Percentiles rank a stretch among this genome's conserved stretches.
Conservation (phyloP, 768 basidiomycete genomes). For the Tephrocybe sp. region DNA sequence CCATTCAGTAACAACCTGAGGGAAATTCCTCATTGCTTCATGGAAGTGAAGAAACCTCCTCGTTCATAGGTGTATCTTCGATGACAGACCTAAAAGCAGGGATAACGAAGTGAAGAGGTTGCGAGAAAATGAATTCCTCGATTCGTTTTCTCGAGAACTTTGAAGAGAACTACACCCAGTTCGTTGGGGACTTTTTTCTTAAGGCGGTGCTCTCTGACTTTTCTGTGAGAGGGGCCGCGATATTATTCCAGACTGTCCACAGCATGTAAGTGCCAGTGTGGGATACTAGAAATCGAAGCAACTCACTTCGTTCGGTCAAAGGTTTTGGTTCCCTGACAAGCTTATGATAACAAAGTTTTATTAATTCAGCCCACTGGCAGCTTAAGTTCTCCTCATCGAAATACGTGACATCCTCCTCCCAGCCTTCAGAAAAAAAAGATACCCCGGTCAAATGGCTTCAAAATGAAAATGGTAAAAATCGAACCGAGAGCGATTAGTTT, state of each 20-base stretch:
- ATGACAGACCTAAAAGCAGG: slow-evolving; percentile 16
- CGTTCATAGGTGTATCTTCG: slow-evolving; percentile 15
- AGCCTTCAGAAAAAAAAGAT: slow-evolving; percentile 10
- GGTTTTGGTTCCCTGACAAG: slow-evolving; percentile 11
- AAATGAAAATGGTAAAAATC: not conserved
- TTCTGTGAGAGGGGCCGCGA: slow-evolving; percentile 12
- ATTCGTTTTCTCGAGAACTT: slow-evolving; percentile 13
- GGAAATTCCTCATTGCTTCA: slow-evolving; percentile 9
- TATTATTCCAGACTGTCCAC: slow-evolving; percentile 18
- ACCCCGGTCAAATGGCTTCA: not conserved
- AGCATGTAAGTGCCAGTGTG: not conserved
- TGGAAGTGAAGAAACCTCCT: slow-evolving; percentile 15
- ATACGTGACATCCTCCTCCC: slow-evolving; percentile 14
- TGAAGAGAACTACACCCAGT: slow-evolving; percentile 11
- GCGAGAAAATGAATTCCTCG: slow-evolving; percentile 10
- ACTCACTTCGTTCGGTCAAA: slow-evolving; percentile 13
- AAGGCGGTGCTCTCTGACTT: slow-evolving; percentile 11
- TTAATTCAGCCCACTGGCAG: not conserved
- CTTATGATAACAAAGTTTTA: slow-evolving; percentile 6
- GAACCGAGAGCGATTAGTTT: slow-evolving; percentile 6
- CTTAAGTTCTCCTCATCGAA: not conserved
- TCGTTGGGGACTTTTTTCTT: slow-evolving; percentile 3
- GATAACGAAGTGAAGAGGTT: slow-evolving; percentile 11
- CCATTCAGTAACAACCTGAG: slow-evolving; percentile 13
- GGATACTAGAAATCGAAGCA: not conserved